phyloP scores from a whole-genome alignment of 2,329 filamentous ascomycete species.

The Ophiostoma quercus region DNA sequence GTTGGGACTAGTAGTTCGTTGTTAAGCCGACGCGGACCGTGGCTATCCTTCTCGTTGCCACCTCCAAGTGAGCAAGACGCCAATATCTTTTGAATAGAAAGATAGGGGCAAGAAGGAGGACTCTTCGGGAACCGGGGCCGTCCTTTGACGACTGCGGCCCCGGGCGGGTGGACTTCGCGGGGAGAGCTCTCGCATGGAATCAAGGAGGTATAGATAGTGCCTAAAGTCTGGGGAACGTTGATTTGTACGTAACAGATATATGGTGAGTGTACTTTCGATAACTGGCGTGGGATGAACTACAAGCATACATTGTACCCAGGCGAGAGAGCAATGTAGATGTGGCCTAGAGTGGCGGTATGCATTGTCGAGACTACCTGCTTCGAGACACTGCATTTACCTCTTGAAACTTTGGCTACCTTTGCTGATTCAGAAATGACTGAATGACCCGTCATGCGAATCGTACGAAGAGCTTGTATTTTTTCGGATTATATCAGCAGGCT shows the following conservation, averaged over 20 bases:
- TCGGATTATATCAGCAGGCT: too few relatives aligned
- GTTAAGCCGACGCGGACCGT: background rate
- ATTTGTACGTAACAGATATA: background rate
- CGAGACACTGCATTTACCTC: background rate
- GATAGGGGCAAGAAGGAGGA: slow-evolving; percentile 1
- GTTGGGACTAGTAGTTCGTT: background rate
- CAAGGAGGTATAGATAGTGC: background rate
- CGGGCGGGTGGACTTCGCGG: background rate
- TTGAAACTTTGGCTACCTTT: too few relatives aligned
- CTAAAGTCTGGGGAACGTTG: background rate
- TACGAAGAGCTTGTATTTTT: too few relatives aligned
- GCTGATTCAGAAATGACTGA: too few relatives aligned
- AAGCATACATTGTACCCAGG: too few relatives aligned
- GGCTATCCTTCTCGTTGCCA: background rate
- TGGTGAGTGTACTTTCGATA: background rate
- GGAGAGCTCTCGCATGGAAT: background rate
- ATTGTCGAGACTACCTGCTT: background rate
- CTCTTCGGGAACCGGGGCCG: background rate
- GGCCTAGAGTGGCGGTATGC: background rate
- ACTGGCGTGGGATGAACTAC: background rate
- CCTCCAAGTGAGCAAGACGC: background rate
- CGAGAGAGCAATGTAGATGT: too few relatives aligned
- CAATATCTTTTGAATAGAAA: background rate
- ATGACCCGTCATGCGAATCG: too few relatives aligned
- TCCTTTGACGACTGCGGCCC: background rate